Evolutionary conservation across 208 protist genomes (phyloP), one percentile per base, ranked within the genome.

Genomic region (Phytomonas serpens): DNA sequence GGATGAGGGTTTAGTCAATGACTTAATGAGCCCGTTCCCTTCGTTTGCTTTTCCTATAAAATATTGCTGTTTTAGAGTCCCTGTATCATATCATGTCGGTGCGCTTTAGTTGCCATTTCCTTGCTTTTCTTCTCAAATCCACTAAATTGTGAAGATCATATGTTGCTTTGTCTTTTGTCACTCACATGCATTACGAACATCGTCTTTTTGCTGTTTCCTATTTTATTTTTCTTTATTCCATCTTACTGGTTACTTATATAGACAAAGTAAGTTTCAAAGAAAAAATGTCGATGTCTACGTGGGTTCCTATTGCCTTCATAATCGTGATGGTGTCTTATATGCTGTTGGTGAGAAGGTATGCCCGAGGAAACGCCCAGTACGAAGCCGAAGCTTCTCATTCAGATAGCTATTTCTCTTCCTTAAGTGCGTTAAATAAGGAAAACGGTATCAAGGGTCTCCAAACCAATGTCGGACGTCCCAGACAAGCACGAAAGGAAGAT

Each of bases 301-400:
- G 51, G 51, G 51, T 61, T 73, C 23, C 51, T 68, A 69, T 68
- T 68, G 62, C 40, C 71, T 68, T 31, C 23, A 36, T 68, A 36
- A 19, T 61, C 1, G 23, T 71, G 69, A 27, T 67, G n/a, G 7
- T 62, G 1, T 7, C 37, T 67, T 38, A 51, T 67, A 61, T 52
- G 38, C 19, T 67, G 13, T 19, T 67, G n/a, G 19, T 62, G 38
- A 67, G 23, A 67, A 67, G 10, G 6, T 57, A 57, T 6, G 19
- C 47, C 23, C 23, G 47, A 57, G 47, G 47, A 27, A 57, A 57
- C 47, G 47, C 47, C 13, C 47, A 27, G 19, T 57, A 57, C 19
- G 47, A 57, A 6, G 47, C 47, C 4, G 47, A 57, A 57, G 23
- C 16, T 27, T 7, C 27, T 57, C 19, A 27, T 57, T 57, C 47